A percentile compares a stretch with the other conserved stretches of the same genome.
Conservation (phyloP, 768 basidiomycete species). For the Lentinus tigrinus region DNA sequence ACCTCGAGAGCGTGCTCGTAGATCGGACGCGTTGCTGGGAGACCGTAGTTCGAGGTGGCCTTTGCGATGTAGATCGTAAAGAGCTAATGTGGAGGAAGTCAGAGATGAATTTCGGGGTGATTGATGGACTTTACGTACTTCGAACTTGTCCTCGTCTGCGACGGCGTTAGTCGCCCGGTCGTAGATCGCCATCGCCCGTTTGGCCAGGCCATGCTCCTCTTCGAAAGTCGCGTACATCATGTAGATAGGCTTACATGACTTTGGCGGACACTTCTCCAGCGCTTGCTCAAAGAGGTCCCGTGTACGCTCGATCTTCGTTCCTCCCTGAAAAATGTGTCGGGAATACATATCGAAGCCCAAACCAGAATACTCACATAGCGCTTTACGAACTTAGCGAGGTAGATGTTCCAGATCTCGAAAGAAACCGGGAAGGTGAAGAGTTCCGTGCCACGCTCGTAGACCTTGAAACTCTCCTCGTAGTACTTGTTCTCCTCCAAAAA, state of each 20-base stretch:
- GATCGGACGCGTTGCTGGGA: conserved; percentile 94
- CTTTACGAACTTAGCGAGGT: conserved; percentile 93
- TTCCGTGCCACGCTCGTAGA: conserved; percentile 96
- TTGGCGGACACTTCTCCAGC: conserved; percentile 91
- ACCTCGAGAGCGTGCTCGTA: conserved; percentile 94
- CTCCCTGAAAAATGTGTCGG: conserved; percentile 55
- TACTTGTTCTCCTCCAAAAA: conserved; percentile 98
- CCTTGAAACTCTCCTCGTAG: conserved; percentile 98
- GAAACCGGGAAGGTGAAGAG: conserved; percentile 97
- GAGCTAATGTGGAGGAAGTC: conserved; percentile 54
- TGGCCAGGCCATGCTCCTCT: conserved; percentile 93
- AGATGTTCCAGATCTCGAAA: conserved; percentile 99
- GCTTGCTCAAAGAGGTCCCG: conserved; percentile 98
- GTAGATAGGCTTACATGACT: conserved; percentile 92
- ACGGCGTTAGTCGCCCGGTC: conserved; percentile 90
- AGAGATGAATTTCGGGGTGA: not conserved
- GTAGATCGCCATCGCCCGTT: conserved; percentile 93
- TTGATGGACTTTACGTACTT: conserved; percentile 49
- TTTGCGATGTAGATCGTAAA: conserved; percentile 97
- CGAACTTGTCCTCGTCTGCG: conserved; percentile 89
- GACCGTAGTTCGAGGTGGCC: conserved; percentile 91
- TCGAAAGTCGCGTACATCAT: conserved; percentile 95
- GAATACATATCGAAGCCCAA: not conserved
- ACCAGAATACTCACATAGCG: conserved; percentile 72
- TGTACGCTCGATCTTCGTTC: conserved; percentile 91